phyloP scores from a whole-genome alignment of 176 grass and related monocot genomes.

The Saccharum officinarum region DNA sequence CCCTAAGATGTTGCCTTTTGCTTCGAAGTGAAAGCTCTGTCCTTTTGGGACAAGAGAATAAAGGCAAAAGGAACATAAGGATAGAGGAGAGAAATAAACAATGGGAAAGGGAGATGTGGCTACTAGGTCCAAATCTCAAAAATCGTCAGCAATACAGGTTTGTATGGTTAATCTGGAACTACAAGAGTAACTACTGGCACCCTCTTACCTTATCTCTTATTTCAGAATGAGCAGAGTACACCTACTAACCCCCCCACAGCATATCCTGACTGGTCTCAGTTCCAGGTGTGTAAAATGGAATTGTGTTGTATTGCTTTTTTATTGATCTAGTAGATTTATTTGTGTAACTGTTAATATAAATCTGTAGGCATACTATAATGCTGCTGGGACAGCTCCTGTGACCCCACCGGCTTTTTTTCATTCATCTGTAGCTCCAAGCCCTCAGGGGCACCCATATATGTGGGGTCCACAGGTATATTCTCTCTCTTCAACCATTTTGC shows the following conservation, averaged over 20 bases:
- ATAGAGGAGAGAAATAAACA: slow-evolving; percentile 23
- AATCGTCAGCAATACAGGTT: slow-evolving; percentile 50
- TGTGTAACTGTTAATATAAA: slow-evolving; percentile 27
- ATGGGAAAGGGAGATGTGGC: slow-evolving; percentile 65
- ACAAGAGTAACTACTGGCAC: slow-evolving; percentile 1
- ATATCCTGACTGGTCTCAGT: slow-evolving; percentile 68
- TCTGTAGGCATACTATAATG: slow-evolving; percentile 62
- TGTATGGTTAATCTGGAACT: slow-evolving; percentile 27
- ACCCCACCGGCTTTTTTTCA: slow-evolving; percentile 56
- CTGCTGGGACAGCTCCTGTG: slow-evolving; percentile 50
- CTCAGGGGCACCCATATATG: slow-evolving; percentile 61
- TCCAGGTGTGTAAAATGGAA: slow-evolving; percentile 51
- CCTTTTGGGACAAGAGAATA: neutral
- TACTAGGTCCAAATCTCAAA: slow-evolving; percentile 62
- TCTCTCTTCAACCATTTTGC: slow-evolving; percentile 15
- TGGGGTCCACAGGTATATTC: slow-evolving; percentile 61
- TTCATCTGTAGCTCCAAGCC: slow-evolving; percentile 43
- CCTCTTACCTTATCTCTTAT: slow-evolving; percentile 44
- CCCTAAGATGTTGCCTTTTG: neutral
- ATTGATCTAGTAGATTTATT: slow-evolving; percentile 35
- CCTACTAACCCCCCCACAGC: slow-evolving; percentile 54
- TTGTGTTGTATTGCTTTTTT: slow-evolving; percentile 24
- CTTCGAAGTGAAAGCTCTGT: slow-evolving; percentile 17
- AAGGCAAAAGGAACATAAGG: slow-evolving; percentile 31
- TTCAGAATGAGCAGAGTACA: slow-evolving; percentile 54